Evolutionary conservation across 495 filamentous ascomycete genomes (phyloP), one percentile per base, ranked within the genome.

Genomic region (Penicillium canariense): DNA sequence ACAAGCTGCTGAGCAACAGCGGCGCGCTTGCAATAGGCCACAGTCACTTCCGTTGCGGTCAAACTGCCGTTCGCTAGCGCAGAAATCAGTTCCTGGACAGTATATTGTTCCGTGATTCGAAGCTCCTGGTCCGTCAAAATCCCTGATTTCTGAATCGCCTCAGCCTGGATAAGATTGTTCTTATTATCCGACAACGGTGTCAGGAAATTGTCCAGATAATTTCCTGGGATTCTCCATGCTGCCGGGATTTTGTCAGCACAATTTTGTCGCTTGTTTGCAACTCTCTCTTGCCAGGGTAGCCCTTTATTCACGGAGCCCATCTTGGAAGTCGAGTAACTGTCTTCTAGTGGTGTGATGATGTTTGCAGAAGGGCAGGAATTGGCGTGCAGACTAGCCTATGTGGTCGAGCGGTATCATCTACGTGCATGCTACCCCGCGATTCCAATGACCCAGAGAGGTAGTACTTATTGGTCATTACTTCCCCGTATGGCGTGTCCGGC

Each of bases 1-100:
- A 68, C 62, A 47, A 82, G 52, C 63, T 84, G 82, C 5, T 84
- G 81, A 14, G 82, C 77, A 30, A 84, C 64, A 0, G 78, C 76
- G 0, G 82, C 81, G 9, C 74, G 68, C 59, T 86, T 85, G 61
- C 76, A 81, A 61, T 82, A 84, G 10, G 80, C 79, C 25, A 68
- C 62, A 3, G 72, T 75, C 10, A 84, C 79, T 58, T 82, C 78
- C 7, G 71, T 50, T 31, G 77, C 72, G 9, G 71, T 83, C 51
- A 78, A 73, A 47, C 60, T 58, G 15, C 72, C 65, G 4, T 43
- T 30, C 5, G 52, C 51, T 26, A 73, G 40, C 9, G 51, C 45
- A 8, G 52, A 32, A 2, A 67, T 44, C 2, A 85, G 63, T 1
- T 62, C 61, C 5, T 68, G 62, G 14, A 79, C 77, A 53, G 77